Evolutionary conservation across 2,329 filamentous ascomycete genomes (phyloP).

Genomic region (Microcyclosporella mali): DNA sequence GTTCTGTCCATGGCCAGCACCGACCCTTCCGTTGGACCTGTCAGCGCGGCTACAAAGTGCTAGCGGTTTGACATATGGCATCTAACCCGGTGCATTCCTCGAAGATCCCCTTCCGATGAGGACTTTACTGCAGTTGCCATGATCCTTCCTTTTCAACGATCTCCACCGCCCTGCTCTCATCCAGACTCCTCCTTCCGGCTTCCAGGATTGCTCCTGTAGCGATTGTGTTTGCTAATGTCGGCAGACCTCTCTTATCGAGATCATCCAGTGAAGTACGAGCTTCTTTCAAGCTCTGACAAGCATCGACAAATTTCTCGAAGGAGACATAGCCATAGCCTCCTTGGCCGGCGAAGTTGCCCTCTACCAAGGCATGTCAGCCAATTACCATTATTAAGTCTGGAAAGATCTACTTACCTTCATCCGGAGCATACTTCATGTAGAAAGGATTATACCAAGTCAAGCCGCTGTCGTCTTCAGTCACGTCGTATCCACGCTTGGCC

Average conservation of each 20-base stretch:
- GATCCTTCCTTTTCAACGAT: slow-evolving; percentile 60
- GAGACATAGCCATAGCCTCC: slow-evolving; percentile 89
- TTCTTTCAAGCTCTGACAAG: slow-evolving; percentile 70
- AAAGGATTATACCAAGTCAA: slow-evolving; percentile 80
- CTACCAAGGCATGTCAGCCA: too few relatives aligned
- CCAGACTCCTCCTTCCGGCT: slow-evolving; percentile 75
- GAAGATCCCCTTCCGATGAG: too few relatives aligned
- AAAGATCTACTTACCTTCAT: slow-evolving; percentile 48
- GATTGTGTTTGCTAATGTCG: slow-evolving; percentile 82
- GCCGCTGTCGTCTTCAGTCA: slow-evolving; percentile 70
- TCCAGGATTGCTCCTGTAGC: slow-evolving; percentile 88
- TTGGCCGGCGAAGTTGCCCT: slow-evolving; percentile 89
- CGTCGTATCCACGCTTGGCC: slow-evolving; percentile 88
- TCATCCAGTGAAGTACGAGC: slow-evolving; percentile 65
- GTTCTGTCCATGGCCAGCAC: too few relatives aligned
- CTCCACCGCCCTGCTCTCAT: slow-evolving; percentile 71
- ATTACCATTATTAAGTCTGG: slow-evolving; percentile 96
- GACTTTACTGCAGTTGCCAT: slow-evolving; percentile 58
- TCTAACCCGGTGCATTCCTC: too few relatives aligned
- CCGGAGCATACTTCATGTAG: slow-evolving; percentile 25
- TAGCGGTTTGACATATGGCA: too few relatives aligned
- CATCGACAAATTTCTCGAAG: slow-evolving; percentile 94
- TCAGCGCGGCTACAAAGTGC: too few relatives aligned
- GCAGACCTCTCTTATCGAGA: slow-evolving; percentile 72
- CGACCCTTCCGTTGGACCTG: too few relatives aligned